Conservation (phyloP, 2,329 filamentous ascomycete genomes). For the Onygena corvina region DNA sequence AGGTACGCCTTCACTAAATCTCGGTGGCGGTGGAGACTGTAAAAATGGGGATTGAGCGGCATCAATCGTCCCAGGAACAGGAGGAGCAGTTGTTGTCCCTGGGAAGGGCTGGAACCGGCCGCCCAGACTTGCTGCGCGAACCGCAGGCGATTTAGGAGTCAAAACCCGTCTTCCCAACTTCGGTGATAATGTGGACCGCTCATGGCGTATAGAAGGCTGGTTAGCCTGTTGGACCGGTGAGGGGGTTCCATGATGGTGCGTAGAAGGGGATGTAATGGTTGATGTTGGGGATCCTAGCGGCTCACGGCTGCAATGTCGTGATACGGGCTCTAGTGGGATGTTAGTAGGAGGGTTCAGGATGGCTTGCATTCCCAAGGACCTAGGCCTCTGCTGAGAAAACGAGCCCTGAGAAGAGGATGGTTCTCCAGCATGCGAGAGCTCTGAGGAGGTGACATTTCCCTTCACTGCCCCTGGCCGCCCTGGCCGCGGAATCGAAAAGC, state of each 20-base stretch:
- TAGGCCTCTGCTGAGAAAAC: slow-evolving; percentile 18
- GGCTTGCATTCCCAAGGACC: slow-evolving; percentile 31
- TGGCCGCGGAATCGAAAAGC: not conserved
- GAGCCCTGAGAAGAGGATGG: slow-evolving; percentile 8
- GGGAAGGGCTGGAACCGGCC: slow-evolving; percentile 20
- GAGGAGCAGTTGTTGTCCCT: slow-evolving; percentile 24
- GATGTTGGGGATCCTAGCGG: slow-evolving; percentile 18
- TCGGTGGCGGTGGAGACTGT: slow-evolving; percentile 23
- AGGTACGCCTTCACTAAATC: slow-evolving; percentile 1
- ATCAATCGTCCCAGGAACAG: slow-evolving; percentile 22
- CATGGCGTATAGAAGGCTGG: slow-evolving; percentile 12
- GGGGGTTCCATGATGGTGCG: slow-evolving; percentile 9
- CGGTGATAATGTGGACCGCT: slow-evolving; percentile 26
- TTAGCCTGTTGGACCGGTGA: slow-evolving; percentile 11
- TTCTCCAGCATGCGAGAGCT: not conserved
- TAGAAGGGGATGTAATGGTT: slow-evolving; percentile 10
- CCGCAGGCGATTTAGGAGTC: slow-evolving; percentile 29
- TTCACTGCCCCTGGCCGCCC: not conserved
- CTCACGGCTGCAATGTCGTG: slow-evolving; percentile 18
- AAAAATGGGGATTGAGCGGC: slow-evolving; percentile 27
- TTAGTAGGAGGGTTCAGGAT: slow-evolving; percentile 31
- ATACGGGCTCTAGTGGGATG: slow-evolving; percentile 15
- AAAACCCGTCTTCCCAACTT: slow-evolving; percentile 23
- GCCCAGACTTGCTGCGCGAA: slow-evolving; percentile 23
- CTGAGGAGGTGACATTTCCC: not conserved